Base-by-base conservation (phyloP, 768 basidiomycete genomes). In the Pholiota molesta region DNA sequence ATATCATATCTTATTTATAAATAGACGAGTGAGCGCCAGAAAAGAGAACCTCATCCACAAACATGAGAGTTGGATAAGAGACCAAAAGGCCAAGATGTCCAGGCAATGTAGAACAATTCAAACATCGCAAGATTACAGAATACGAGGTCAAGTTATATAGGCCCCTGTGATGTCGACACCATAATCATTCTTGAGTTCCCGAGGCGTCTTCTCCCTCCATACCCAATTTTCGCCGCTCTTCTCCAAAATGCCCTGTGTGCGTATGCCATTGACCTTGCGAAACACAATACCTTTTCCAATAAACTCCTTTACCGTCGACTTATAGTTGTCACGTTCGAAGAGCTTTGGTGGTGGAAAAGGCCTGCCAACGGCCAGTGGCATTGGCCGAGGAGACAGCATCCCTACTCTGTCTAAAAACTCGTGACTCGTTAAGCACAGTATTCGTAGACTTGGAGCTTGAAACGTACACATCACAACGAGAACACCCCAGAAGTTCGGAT, bases 151-250 rank as follows among this genome's bases (percentile, higher is more conserved):
- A 10, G 21, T 7, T 13, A 55, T 35, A 35, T 39, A 40, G 3
- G 19, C 23, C 19, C 35, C 40, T 9, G 55, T 42, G 8, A 56
- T 23, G 7, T 16, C 35, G 26, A 56, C 40, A 2, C 55, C 55
- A 28, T 42, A 44, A 28, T 44, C 16, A 4, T 11, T 37, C 37
- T 28, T 40, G 39, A 56, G n/a, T 39, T 56, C 26, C 5, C 17
- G 40, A 19, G 23, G 26, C 13, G 55, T 56, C 40, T 40, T n/a
- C 37, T 56, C 55, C 40, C 17, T 56, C 37, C 37, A 56, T 3
- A 56, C 40, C 55, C 55, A 31, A 16, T 56, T 29, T 13, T 42
- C 55, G 40, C 40, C 55, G 14, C 40, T 56, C 55, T 56, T 44
- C 55, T 56, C 40, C 26, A 56, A 42, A 17, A 56, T 11, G 14